Evolutionary conservation across 2,329 filamentous ascomycete species (phyloP).

Genomic region (Epichloe amarillans): DNA sequence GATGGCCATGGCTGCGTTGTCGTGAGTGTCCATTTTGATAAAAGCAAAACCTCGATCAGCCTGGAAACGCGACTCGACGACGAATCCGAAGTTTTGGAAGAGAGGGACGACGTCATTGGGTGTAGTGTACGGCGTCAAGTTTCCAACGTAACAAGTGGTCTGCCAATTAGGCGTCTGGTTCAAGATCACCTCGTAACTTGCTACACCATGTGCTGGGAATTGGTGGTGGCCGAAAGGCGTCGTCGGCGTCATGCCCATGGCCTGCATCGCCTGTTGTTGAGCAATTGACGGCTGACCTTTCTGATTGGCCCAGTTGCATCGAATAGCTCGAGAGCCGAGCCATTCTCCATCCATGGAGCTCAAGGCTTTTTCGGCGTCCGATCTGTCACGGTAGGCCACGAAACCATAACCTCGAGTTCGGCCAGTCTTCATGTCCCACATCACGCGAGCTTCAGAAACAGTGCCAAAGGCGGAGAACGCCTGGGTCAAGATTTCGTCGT

Average conservation of each 20-base stretch:
- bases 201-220: conserved; percentile 91
- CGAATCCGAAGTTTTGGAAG: conserved; percentile 97
- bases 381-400: conserved; percentile 87
- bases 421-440: conserved; percentile 99
- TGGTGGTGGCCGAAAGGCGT: conserved; percentile 95
- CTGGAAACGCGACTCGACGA: conserved; percentile 95
- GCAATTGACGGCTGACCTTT: conserved; percentile 99
- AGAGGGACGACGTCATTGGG: conserved; percentile 94
- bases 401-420: conserved; percentile 96
- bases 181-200: conserved; percentile 95
- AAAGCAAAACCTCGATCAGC: conserved; percentile 96
- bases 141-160: conserved; percentile 96
- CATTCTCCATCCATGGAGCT: conserved; percentile 99
- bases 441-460: conserved; percentile 94
- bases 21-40: conserved; percentile 97
- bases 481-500: conserved; percentile 85
- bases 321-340: conserved; percentile 94
- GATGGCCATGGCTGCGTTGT: conserved; percentile 96
- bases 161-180: conserved; percentile 95
- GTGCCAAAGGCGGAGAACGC: conserved; percentile 93
- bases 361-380: conserved; percentile 88
- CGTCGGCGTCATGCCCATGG: conserved; percentile 96
- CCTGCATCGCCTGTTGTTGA: conserved; percentile 91
- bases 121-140: conserved; percentile 93
- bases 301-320: conserved; percentile 99